Evolutionary conservation across 768 basidiomycete genomes (phyloP), one percentile per base, ranked within the genome.

Genomic region (Podaxis carcinomalis): DNA sequence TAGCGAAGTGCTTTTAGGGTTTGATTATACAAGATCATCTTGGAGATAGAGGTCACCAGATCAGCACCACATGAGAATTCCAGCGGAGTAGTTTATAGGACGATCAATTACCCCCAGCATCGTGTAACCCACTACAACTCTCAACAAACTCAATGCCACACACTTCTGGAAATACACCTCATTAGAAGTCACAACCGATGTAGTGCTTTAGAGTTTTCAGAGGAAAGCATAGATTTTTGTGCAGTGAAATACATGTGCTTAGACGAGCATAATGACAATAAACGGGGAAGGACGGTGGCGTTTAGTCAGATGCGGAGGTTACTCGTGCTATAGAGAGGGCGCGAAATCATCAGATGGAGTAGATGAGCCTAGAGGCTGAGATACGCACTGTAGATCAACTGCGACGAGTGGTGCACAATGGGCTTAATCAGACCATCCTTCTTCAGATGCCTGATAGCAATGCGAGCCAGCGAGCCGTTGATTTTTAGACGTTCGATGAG

Each of bases 401-500:
- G 96, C 62, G 83, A 81, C 66, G 89, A 89, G 83, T 96, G 94
- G 81, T 98, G 97, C 65, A 98, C 92, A 68, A 99, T 93, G 67
- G 87, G 85, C 83, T 96, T 98, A 78, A 99, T 98, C 73, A 84
- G 79, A 62, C 92, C 92, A 69, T 98, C 94, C 80, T 87, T 92
- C 84, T 93, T 92, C 77, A 98, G 77, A 78, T 95, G 92, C 68
- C 80, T 82, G 76, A 98, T 97, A 56, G 93, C 93, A 65, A 90
- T 73, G 59, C 95, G 91, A 55, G 97, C 96, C 71, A 99, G 81
- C 68, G 88, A 90, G 64, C 97, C 97, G 76, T 95, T 95, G 75
- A 99, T 83, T 74, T 98, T 98, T 77, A 98, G 85, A 70, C 97
- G 89, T 78, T 99, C 97, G 73, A 99, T 97, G 78, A 99, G 92